Evolutionary conservation across 805 yeast species (phyloP).

Genomic region (Candida incommunis): DNA sequence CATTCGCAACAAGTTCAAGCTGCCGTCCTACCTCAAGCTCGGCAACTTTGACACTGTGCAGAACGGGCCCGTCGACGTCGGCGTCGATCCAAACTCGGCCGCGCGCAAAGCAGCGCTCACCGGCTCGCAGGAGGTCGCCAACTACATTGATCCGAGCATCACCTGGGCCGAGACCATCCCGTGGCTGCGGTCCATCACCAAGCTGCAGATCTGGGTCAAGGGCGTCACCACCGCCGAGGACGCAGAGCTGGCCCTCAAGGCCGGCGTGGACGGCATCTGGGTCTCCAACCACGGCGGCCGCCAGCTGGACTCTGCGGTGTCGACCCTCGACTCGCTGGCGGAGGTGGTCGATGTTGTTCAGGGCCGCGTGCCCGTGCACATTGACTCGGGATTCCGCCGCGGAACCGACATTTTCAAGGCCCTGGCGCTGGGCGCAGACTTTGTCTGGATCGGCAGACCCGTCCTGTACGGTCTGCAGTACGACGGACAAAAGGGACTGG

Average conservation of each 20-base stretch:
- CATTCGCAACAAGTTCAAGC: slow-evolving; percentile 15
- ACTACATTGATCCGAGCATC: slow-evolving; percentile 17
- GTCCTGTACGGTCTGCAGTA: slow-evolving; percentile 51
- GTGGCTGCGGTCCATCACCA: slow-evolving; percentile 22
- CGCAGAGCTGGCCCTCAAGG: slow-evolving; percentile 40
- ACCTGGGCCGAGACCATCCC: slow-evolving; percentile 20
- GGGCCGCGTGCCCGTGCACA: slow-evolving; percentile 39
- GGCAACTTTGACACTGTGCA: slow-evolving; percentile 12
- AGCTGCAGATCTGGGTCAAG: slow-evolving; percentile 38
- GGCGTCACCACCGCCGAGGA: slow-evolving; percentile 61
- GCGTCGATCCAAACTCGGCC: slow-evolving; percentile 12
- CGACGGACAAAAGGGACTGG: slow-evolving; percentile 57
- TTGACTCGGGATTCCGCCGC: slow-evolving; percentile 60
- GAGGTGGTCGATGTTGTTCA: slow-evolving; percentile 29
- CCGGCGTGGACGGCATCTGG: slow-evolving; percentile 49
- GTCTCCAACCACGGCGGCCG: slow-evolving; percentile 69
- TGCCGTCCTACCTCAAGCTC: slow-evolving; percentile 13
- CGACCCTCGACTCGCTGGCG: slow-evolving; percentile 52
- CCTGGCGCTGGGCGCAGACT: slow-evolving; percentile 53
- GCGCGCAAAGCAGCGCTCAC: slow-evolving; percentile 7
- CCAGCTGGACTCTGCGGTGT: slow-evolving; percentile 47
- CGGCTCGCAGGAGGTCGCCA: slow-evolving; percentile 6
- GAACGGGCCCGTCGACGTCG: slow-evolving; percentile 13
- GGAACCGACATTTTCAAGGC: slow-evolving; percentile 59
- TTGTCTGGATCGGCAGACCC: slow-evolving; percentile 53